phyloP scores from a whole-genome alignment of 2,329 filamentous ascomycete genomes.

The Aspergillus nomiae region DNA sequence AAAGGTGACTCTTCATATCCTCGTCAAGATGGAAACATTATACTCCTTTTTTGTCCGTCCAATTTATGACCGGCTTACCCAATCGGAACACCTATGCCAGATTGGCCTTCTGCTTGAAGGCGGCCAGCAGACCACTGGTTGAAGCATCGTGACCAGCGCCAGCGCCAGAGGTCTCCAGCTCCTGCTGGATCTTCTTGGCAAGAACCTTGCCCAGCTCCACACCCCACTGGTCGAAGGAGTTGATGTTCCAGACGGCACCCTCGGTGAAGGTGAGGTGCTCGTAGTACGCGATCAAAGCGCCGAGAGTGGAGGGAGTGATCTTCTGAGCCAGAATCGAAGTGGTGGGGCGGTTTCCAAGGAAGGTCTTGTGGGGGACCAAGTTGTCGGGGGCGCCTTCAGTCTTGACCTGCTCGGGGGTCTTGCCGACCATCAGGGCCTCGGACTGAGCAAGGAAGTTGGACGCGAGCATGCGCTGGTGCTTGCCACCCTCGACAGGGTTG shows the following conservation, averaged over 20 bases:
- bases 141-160: conserved; percentile 78
- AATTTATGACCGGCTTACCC: not conserved
- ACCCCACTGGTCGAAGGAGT: conserved; percentile 99
- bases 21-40: conserved; percentile 21
- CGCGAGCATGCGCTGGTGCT: conserved; percentile 75
- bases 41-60: conserved; percentile 15
- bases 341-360: conserved; percentile 95
- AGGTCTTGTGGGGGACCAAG: conserved; percentile 96
- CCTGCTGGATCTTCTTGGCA: conserved; percentile 85
- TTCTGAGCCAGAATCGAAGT: conserved; percentile 91
- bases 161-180: conserved; percentile 76
- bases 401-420: conserved; percentile 51
- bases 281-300: conserved; percentile 97
- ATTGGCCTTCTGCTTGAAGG: conserved; percentile 79
- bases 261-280: conserved; percentile 98
- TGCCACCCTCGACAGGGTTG: conserved; percentile 89
- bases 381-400: conserved; percentile 50
- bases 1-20: conserved; percentile 21
- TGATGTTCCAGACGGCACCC: conserved; percentile 98
- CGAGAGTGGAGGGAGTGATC: conserved; percentile 91
- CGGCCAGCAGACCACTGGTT: conserved; percentile 84
- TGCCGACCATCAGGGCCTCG: conserved; percentile 57
- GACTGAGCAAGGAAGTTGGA: conserved; percentile 55
- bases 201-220: conserved; percentile 96
- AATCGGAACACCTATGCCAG: conserved; percentile 34